Conservation (phyloP, 2,329 filamentous ascomycete species). For the Fusarium albidum region DNA sequence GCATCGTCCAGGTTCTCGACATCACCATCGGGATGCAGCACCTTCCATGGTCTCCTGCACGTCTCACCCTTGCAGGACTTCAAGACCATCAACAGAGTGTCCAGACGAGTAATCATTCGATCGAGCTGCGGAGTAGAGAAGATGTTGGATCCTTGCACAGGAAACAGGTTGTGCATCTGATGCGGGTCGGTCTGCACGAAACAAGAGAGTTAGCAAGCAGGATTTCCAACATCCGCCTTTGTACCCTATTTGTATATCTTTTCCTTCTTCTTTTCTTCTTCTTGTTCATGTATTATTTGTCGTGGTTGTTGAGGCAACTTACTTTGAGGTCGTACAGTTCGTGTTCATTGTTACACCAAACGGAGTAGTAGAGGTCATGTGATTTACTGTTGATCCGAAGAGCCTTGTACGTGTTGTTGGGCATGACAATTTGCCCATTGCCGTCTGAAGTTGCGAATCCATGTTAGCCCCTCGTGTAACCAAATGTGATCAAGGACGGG, state of each 20-base stretch:
- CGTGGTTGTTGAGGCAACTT: too few relatives aligned
- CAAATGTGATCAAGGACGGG: too few relatives aligned
- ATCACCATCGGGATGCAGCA: slow-evolving; percentile 61
- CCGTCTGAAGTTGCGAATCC: slow-evolving; percentile 30
- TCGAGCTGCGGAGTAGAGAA: slow-evolving; percentile 38
- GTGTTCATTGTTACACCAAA: slow-evolving; percentile 74
- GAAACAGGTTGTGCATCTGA: slow-evolving; percentile 57
- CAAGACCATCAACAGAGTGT: slow-evolving; percentile 65
- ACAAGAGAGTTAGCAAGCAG: too few relatives aligned
- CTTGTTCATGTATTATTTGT: too few relatives aligned
- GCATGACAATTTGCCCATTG: slow-evolving; percentile 18
- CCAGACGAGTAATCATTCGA: slow-evolving; percentile 59
- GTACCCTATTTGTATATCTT: too few relatives aligned
- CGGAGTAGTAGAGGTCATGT: slow-evolving; percentile 70
- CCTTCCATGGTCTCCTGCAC: slow-evolving; percentile 65
- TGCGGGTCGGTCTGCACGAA: slow-evolving; percentile 62
- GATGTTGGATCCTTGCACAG: background rate
- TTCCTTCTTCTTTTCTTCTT: too few relatives aligned
- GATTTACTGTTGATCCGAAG: slow-evolving; percentile 61
- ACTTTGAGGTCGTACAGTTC: slow-evolving; percentile 70
- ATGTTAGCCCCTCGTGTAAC: too few relatives aligned
- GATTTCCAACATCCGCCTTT: too few relatives aligned
- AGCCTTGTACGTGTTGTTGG: slow-evolving; percentile 68
- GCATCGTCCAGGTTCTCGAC: slow-evolving; percentile 62
- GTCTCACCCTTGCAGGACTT: slow-evolving; percentile 65